Evolutionary conservation across 2,329 filamentous ascomycete species (phyloP).

Genomic region (Pestalotiopsis sp.): DNA sequence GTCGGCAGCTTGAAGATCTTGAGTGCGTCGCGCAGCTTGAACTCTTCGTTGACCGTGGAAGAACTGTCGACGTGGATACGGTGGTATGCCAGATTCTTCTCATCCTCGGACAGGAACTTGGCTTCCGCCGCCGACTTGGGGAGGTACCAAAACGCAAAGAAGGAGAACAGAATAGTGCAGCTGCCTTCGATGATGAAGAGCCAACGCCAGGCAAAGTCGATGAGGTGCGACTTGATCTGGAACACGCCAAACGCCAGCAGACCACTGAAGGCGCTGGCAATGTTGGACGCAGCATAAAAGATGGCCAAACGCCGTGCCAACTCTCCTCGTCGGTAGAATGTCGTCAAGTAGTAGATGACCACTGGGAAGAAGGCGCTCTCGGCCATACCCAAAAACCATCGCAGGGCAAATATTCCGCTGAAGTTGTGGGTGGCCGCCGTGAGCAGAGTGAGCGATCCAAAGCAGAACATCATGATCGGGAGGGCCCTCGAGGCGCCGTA

Average conservation of each 20-base stretch:
- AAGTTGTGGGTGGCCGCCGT: conserved; percentile 60
- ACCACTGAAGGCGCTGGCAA: conserved; percentile 62
- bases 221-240: conserved; percentile 40
- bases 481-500: conserved; percentile 66
- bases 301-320: conserved; percentile 70
- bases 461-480: conserved; percentile 65
- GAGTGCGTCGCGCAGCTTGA: conserved; percentile 52
- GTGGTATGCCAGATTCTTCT: conserved; percentile 69
- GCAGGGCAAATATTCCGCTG: conserved; percentile 64
- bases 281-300: conserved; percentile 76
- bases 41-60: conserved; percentile 56
- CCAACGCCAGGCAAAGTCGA: conserved; percentile 45
- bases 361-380: conserved; percentile 72
- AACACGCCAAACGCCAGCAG: conserved; percentile 51
- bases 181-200: conserved; percentile 51
- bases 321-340: conserved; percentile 72
- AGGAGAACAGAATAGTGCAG: conserved; percentile 60
- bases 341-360: conserved; percentile 59
- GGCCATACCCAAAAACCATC: conserved; percentile 71
- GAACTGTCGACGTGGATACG: conserved; percentile 78
- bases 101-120: conserved; percentile 64
- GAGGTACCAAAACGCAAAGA: conserved; percentile 71
- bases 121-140: conserved; percentile 66
- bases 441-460: conserved; percentile 66
- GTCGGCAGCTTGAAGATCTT: conserved; percentile 53